These are phyloP conservation scores for Aspergillus fructus DNA, from an alignment of 2,329 filamentous ascomycete species.

Conservation along the genomic window DNA sequence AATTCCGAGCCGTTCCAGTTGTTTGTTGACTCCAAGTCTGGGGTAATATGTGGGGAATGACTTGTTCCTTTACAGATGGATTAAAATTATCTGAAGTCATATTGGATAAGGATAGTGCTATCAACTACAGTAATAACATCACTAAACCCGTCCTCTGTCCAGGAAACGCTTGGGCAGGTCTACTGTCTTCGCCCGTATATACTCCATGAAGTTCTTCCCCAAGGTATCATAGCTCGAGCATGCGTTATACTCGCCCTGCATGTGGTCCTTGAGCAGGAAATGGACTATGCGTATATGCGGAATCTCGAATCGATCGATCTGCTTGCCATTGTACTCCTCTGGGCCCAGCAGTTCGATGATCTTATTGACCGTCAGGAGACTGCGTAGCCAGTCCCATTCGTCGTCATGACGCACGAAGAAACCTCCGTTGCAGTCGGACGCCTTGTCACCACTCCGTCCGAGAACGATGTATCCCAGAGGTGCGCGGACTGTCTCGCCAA, in stretches of 20 bases:
- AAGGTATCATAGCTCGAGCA: conserved; percentile 6
- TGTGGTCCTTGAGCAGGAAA: conserved; percentile 1
- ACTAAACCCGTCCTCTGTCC: conserved; percentile 1
- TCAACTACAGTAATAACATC: not conserved
- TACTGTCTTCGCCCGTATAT: not conserved
- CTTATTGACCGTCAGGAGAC: not conserved
- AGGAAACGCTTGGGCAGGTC: conserved; percentile 2
- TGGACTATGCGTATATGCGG: not conserved
- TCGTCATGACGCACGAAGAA: conserved; percentile 7
- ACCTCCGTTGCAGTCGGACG: conserved; percentile 1
- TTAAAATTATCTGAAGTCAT: too few species aligned
- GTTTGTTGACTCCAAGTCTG: too few species aligned
- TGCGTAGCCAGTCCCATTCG: conserved; percentile 9
- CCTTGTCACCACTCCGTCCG: conserved; percentile 6
- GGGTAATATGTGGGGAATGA: too few species aligned
- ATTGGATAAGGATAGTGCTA: too few species aligned
- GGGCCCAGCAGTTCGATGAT: conserved; percentile 1
- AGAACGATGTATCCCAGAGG: conserved; percentile 8
- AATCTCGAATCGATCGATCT: conserved; percentile 5
- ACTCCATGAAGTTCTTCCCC: conserved; percentile 8
- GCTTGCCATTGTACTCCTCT: conserved; percentile 5
- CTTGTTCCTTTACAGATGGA: too few species aligned
- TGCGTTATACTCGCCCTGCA: not conserved
- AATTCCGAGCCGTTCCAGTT: too few species aligned
- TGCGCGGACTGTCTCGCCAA: conserved; percentile 3